These are phyloP conservation scores for Gloeostereum incarnatum DNA, from an alignment of 768 basidiomycete genomes.

Conservation along the genomic window DNA sequence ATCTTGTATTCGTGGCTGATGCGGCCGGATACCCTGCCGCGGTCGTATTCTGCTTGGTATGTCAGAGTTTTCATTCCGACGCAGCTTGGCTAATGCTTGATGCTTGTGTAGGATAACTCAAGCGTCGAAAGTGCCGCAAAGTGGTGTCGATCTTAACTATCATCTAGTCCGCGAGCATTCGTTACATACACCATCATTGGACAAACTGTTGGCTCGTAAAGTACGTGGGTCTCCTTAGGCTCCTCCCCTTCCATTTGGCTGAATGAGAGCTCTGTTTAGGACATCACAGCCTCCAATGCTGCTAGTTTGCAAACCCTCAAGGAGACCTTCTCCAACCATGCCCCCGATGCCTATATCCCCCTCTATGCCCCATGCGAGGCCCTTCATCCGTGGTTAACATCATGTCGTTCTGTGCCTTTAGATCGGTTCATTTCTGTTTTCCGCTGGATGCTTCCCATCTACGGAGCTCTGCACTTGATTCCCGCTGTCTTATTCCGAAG, in stretches of 20 bases:
- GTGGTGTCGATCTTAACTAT: conserved; percentile 52
- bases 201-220: conserved; percentile 37
- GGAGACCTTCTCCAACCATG: conserved; percentile 22
- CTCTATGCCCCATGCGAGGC: conserved; percentile 55
- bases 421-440: conserved; percentile 74
- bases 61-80: conserved; percentile 9
- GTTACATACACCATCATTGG: conserved; percentile 48
- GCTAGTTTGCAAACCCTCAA: conserved; percentile 36
- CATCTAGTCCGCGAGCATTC: conserved; percentile 47
- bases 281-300: conserved; percentile 44
- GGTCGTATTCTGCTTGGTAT: conserved; percentile 68
- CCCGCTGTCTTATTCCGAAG: conserved; percentile 81
- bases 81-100: neutral
- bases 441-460: conserved; percentile 76
- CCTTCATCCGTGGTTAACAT: conserved; percentile 61
- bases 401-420: conserved; percentile 50
- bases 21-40: conserved; percentile 78
- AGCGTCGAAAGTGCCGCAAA: conserved; percentile 54
- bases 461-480: conserved; percentile 85
- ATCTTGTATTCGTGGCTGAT: conserved; percentile 76
- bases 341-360: conserved; percentile 32
- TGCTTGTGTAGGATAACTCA: conserved; percentile 48
- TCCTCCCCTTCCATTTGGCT: neutral
- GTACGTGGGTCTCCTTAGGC: conserved; percentile 22
- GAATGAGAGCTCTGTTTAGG: conserved; percentile 21